Percentiles rank a stretch among this genome's conserved stretches.
phyloP scores from a whole-genome alignment of 768 basidiomycete species.

The Boletus pseudopeckii region DNA sequence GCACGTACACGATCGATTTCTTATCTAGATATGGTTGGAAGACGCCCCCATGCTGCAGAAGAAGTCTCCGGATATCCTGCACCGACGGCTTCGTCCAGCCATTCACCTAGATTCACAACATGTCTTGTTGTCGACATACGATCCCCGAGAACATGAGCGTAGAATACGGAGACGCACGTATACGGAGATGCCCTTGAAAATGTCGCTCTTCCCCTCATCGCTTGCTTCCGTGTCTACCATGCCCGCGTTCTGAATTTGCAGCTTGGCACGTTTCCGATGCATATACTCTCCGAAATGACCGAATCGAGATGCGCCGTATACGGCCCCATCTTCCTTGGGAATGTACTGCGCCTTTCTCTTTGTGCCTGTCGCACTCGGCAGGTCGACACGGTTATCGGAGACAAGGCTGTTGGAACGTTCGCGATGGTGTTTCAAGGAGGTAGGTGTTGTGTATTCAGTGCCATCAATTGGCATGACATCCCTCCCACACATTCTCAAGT shows the following conservation, averaged over 20 bases:
- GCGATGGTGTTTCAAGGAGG: conserved; percentile 39
- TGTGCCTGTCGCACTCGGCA: conserved; percentile 2
- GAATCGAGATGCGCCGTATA: conserved; percentile 78
- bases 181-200: conserved; percentile 74
- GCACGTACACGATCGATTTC: conserved; percentile 65
- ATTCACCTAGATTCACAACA: conserved; percentile 59
- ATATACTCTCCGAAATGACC: conserved; percentile 88
- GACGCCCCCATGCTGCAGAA: conserved; percentile 78
- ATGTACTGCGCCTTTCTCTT: conserved; percentile 18
- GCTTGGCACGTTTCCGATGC: conserved; percentile 84
- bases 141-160: not conserved
- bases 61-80: conserved; percentile 76
- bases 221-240: conserved; percentile 31
- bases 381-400: not conserved
- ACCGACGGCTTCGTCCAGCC: conserved; percentile 86
- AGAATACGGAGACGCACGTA: conserved; percentile 57
- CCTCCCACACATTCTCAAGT: conserved; percentile 24
- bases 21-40: conserved; percentile 83
- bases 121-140: not conserved
- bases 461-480: conserved; percentile 10
- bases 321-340: conserved; percentile 38
- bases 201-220: conserved; percentile 34
- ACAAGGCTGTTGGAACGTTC: conserved; percentile 22
- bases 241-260: conserved; percentile 73
- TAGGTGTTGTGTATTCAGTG: conserved; percentile 13